phyloP scores from a whole-genome alignment of 1,284 basidiomycete species.

The Acaromyces ingoldii region DNA sequence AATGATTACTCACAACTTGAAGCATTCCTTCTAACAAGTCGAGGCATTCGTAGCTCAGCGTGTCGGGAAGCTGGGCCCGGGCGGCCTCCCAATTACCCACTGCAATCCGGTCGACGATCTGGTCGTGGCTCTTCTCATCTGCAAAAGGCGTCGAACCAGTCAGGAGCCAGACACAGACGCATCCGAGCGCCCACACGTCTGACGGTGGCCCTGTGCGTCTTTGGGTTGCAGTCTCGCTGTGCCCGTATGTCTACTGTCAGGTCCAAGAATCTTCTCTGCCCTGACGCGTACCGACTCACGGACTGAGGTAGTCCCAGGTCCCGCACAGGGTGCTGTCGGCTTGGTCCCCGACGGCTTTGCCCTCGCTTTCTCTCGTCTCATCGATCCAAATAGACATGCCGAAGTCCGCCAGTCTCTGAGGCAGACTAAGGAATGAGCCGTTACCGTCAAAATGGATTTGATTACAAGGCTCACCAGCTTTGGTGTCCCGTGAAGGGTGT shows the following conservation, averaged over 20 bases:
- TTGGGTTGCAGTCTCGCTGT: background rate
- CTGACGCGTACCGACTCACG: background rate
- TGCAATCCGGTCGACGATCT: background rate
- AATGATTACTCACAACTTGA: too few relatives aligned
- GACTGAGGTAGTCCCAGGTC: slow-evolving; percentile 1
- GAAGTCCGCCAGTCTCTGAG: background rate
- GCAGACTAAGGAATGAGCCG: too few relatives aligned
- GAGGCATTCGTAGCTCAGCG: background rate
- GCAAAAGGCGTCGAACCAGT: background rate
- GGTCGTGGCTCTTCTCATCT: background rate
- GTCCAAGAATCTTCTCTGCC: background rate
- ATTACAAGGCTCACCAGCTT: too few relatives aligned
- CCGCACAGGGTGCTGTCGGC: background rate
- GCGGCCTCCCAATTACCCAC: background rate
- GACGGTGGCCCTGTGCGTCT: background rate
- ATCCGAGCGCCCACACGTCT: background rate
- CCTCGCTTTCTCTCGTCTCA: background rate
- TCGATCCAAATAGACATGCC: background rate
- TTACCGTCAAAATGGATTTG: too few relatives aligned
- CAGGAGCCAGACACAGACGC: background rate
- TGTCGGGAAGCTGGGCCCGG: background rate
- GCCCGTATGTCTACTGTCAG: background rate
- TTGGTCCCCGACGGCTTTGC: background rate
- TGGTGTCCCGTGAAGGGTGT: background rate
- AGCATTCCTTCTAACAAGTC: background rate